Percentiles rank a stretch among this genome's conserved stretches.
Conservation (phyloP, 768 basidiomycete species). For the Gloeopeniophorella convolvens region DNA sequence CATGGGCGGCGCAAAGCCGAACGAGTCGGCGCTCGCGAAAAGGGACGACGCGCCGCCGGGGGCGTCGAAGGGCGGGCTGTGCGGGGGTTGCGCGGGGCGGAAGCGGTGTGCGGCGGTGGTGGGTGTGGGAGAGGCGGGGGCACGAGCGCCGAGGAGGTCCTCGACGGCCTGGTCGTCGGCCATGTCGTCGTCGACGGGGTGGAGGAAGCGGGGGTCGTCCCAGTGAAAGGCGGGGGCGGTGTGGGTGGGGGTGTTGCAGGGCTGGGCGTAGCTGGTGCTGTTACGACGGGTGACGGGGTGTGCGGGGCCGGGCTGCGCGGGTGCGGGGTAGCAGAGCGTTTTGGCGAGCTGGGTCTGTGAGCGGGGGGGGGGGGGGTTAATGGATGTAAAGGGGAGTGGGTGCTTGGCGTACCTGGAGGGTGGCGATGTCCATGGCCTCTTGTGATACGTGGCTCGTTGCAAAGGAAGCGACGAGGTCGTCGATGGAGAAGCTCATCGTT, state of each 20-base stretch:
- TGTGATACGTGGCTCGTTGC: conserved; percentile 44
- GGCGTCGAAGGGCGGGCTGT: conserved; percentile 3
- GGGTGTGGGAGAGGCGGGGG: conserved; percentile 22
- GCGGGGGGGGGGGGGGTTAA: background rate
- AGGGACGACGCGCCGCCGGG: conserved; percentile 25
- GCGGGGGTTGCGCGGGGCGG: conserved; percentile 19
- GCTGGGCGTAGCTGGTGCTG: conserved; percentile 32
- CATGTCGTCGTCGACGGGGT: conserved; percentile 33
- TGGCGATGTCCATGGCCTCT: conserved; percentile 44
- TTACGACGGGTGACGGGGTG: conserved; percentile 28
- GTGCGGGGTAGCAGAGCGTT: conserved; percentile 33
- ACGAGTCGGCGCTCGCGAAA: conserved; percentile 46
- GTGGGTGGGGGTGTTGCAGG: conserved; percentile 36
- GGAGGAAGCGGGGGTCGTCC: conserved; percentile 22
- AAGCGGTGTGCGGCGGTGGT: conserved; percentile 1
- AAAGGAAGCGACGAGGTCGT: conserved; percentile 46
- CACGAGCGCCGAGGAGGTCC: conserved; percentile 35
- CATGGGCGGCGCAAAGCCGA: conserved; percentile 40
- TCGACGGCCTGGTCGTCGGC: conserved; percentile 41
- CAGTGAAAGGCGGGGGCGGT: conserved; percentile 29
- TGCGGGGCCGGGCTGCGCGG: conserved; percentile 18
- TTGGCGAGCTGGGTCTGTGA: conserved; percentile 41
- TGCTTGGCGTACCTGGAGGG: conserved; percentile 35
- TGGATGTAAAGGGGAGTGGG: conserved; percentile 19
- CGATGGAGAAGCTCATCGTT: conserved; percentile 41